Evolutionary conservation across 2,329 filamentous ascomycete genomes (phyloP).

Genomic region (Penicillium aurantiogriseum): DNA sequence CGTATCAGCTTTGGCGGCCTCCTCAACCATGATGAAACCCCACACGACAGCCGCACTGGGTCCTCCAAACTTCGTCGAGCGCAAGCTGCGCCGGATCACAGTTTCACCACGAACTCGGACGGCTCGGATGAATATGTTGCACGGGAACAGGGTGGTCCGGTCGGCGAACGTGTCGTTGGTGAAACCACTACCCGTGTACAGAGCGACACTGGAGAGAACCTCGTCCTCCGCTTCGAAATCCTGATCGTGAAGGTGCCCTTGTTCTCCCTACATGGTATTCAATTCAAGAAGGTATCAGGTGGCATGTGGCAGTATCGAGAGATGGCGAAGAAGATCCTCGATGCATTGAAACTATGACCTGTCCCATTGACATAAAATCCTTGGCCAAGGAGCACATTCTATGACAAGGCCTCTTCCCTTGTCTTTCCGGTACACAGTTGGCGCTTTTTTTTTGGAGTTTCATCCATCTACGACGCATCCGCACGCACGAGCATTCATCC

Average conservation of each 20-base stretch:
- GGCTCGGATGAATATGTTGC: slow-evolving; percentile 72
- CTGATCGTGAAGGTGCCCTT: slow-evolving; percentile 96
- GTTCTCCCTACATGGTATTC: slow-evolving; percentile 87
- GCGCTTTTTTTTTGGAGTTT: slow-evolving; percentile 12
- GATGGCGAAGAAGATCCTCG: slow-evolving; percentile 93
- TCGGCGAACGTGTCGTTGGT: slow-evolving; percentile 64
- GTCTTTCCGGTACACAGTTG: slow-evolving; percentile 3
- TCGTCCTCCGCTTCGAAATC: slow-evolving; percentile 89
- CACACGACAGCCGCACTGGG: slow-evolving; percentile 57
- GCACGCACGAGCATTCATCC: slow-evolving; percentile 29
- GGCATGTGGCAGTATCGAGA: slow-evolving; percentile 99
- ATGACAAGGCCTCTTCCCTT: neutral
- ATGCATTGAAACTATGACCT: slow-evolving; percentile 72
- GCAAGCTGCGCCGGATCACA: slow-evolving; percentile 59
- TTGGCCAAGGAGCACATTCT: neutral
- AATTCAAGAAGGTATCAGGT: slow-evolving; percentile 94
- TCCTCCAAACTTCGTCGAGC: slow-evolving; percentile 45
- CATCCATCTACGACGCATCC: slow-evolving; percentile 27
- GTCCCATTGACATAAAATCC: slow-evolving; percentile 3
- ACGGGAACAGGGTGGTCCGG: slow-evolving; percentile 40
- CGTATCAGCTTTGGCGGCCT: slow-evolving; percentile 82
- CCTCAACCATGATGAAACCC: slow-evolving; percentile 64
- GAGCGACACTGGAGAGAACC: slow-evolving; percentile 78
- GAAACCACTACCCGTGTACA: slow-evolving; percentile 92
- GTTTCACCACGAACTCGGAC: slow-evolving; percentile 81